Conservation (phyloP, 106 monocot genomes). For the Dioscorea alata region DNA sequence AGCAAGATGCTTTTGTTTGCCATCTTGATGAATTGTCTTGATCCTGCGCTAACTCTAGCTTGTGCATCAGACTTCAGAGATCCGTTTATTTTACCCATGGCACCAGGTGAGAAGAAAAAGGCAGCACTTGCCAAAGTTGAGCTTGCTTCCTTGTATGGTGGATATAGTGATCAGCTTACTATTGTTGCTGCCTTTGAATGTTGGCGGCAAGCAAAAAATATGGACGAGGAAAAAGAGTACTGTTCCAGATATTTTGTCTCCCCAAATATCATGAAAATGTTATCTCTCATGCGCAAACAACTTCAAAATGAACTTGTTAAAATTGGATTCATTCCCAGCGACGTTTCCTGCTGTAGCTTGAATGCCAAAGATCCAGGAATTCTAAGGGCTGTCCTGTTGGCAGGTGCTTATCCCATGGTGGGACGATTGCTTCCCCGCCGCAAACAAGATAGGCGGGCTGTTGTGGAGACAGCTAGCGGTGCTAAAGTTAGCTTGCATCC, state of each 20-base stretch:
- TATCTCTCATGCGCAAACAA: conserved; percentile 73
- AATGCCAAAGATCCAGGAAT: conserved; percentile 88
- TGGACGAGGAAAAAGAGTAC: conserved; percentile 57
- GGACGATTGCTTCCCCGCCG: conserved; percentile 57
- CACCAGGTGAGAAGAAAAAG: conserved; percentile 73
- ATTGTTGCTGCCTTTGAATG: conserved; percentile 87
- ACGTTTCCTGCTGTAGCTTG: conserved; percentile 54
- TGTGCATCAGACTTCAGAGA: conserved; percentile 81
- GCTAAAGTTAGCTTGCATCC: conserved; percentile 78
- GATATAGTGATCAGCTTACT: conserved; percentile 87
- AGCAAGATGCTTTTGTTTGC: conserved; percentile 97
- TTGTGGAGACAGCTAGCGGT: conserved; percentile 73
- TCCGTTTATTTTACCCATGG: conserved; percentile 81
- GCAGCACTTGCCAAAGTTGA: conserved; percentile 66
- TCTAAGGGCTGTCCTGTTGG: conserved; percentile 68
- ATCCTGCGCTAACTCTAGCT: conserved; percentile 91
- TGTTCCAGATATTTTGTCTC: conserved; percentile 84
- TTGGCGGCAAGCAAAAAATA: conserved; percentile 74
- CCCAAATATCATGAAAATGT: conserved; percentile 78
- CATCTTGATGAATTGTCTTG: conserved; percentile 93
- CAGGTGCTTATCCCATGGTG: conserved; percentile 90
- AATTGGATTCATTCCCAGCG: conserved; percentile 69
- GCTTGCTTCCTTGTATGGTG: conserved; percentile 84
- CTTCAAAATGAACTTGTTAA: conserved; percentile 63
- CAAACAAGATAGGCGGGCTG: conserved; percentile 37